Evolutionary conservation across 2,329 filamentous ascomycete species (phyloP).

Genomic region (Nannizzia gypsea): DNA sequence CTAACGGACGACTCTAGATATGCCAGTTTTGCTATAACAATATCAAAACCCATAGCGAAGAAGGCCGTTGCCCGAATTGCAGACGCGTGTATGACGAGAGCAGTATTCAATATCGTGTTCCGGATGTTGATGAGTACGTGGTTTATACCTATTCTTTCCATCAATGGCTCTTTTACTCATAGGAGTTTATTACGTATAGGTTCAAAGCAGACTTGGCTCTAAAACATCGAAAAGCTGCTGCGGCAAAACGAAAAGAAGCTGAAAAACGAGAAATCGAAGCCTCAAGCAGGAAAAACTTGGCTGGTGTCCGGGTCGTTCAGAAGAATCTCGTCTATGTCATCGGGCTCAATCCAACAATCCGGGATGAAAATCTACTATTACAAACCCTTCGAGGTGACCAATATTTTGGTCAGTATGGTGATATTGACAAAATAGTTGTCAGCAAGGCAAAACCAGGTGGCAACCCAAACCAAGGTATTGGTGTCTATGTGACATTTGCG

Average conservation of each 20-base stretch:
- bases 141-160: conserved; percentile 9
- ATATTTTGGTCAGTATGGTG: conserved; percentile 97
- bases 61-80: conserved; percentile 94
- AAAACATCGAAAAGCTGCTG: conserved; percentile 87
- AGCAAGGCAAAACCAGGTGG: conserved; percentile 78
- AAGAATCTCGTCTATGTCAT: conserved; percentile 99
- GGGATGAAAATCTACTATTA: conserved; percentile 74
- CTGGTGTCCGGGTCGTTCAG: conserved; percentile 89
- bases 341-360: conserved; percentile 78
- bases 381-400: conserved; percentile 80
- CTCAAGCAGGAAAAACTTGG: conserved; percentile 87
- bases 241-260: conserved; percentile 80
- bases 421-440: conserved; percentile 97
- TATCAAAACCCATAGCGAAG: conserved; percentile 88
- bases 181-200: conserved; percentile 20
- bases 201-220: conserved; percentile 41
- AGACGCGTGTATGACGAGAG: conserved; percentile 91
- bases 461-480: conserved; percentile 67
- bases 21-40: conserved; percentile 99
- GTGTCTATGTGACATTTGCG: conserved; percentile 97
- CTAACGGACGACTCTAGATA: conserved; percentile 47
- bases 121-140: conserved; percentile 85
- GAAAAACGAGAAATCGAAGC: conserved; percentile 95
- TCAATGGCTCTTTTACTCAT: not conserved
- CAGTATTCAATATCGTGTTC: conserved; percentile 92